Conservation (phyloP, 2,329 filamentous ascomycete species). For the Thielaviopsis populi region DNA sequence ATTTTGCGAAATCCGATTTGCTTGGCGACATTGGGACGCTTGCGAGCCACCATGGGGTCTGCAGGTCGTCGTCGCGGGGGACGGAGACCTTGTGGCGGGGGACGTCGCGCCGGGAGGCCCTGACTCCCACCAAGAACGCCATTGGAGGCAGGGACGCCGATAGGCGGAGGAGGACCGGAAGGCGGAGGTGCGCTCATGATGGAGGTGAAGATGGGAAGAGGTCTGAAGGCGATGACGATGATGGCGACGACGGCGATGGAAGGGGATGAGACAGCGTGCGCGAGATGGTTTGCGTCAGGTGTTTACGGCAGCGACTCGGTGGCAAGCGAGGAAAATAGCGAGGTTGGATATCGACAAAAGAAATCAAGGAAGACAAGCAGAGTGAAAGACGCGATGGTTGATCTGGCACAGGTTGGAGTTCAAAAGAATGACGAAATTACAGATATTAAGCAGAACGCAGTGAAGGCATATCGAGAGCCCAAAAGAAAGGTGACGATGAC, state of each 20-base stretch:
- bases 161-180: slow-evolving; percentile 21
- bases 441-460: not conserved
- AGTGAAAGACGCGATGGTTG: not conserved
- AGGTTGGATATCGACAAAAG: not conserved
- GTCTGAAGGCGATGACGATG: not conserved
- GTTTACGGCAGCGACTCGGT: not conserved
- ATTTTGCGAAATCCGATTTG: slow-evolving; percentile 16
- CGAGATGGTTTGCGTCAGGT: not conserved
- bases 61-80: slow-evolving; percentile 12
- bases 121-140: not conserved
- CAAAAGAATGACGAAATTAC: not conserved
- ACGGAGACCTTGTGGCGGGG: slow-evolving; percentile 14
- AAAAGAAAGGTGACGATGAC: not conserved
- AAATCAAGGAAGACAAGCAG: not conserved
- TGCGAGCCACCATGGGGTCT: slow-evolving; percentile 15
- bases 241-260: not conserved
- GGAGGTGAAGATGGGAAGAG: not conserved
- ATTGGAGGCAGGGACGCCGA: slow-evolving; percentile 22
- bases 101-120: slow-evolving; percentile 10
- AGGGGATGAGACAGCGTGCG: not conserved
- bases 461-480: not conserved
- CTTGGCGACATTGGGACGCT: slow-evolving; percentile 8
- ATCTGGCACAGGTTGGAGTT: not conserved
- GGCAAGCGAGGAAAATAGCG: not conserved
- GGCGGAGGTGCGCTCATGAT: slow-evolving; percentile 33